These are phyloP conservation scores for Xanthoconium separans DNA, from an alignment of 1,284 basidiomycete genomes.

Conservation along the genomic window DNA sequence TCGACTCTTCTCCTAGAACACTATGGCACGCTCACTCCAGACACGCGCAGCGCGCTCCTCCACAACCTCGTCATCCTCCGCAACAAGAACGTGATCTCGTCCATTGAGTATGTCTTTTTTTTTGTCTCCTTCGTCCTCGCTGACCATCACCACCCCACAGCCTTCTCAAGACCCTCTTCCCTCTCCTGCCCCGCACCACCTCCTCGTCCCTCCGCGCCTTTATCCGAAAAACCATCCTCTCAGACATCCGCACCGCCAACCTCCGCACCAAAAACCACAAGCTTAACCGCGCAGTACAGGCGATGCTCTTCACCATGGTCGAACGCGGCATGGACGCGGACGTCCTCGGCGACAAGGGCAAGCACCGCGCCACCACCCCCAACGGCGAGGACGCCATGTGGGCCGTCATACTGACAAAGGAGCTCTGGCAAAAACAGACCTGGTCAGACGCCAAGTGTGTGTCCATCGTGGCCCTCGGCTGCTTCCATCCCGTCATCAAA, in stretches of 20 bases:
- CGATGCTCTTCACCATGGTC: slow-evolving; percentile 95
- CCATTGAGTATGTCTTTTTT: slow-evolving; percentile 72
- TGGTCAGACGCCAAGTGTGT: slow-evolving; percentile 96
- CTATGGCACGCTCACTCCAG: slow-evolving; percentile 70
- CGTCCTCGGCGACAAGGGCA: slow-evolving; percentile 80
- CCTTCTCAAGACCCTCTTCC: slow-evolving; percentile 89
- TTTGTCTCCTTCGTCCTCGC: accelerated
- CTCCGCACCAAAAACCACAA: slow-evolving; percentile 90
- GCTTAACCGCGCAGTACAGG: slow-evolving; percentile 94
- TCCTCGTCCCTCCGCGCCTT: slow-evolving; percentile 81
- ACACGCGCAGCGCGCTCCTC: slow-evolving; percentile 80
- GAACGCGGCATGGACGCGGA: slow-evolving; percentile 86
- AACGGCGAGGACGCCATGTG: slow-evolving; percentile 91
- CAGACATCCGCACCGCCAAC: slow-evolving; percentile 93
- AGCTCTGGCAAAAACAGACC: slow-evolving; percentile 92
- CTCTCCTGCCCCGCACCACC: slow-evolving; percentile 87
- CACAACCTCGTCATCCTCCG: slow-evolving; percentile 91
- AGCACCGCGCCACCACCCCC: slow-evolving; percentile 48
- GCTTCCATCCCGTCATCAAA: slow-evolving; percentile 92
- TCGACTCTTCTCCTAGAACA: slow-evolving; percentile 74
- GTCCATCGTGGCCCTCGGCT: slow-evolving; percentile 88
- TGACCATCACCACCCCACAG: slow-evolving; percentile 40
- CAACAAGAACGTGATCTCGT: slow-evolving; percentile 90
- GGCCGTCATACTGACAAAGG: slow-evolving; percentile 93
- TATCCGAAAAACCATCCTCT: slow-evolving; percentile 95